A percentile compares a stretch with the other conserved stretches of the same genome.
These are phyloP conservation scores for Silene uniflora DNA, from an alignment of 148 eudicot species.

Conservation along the genomic window DNA sequence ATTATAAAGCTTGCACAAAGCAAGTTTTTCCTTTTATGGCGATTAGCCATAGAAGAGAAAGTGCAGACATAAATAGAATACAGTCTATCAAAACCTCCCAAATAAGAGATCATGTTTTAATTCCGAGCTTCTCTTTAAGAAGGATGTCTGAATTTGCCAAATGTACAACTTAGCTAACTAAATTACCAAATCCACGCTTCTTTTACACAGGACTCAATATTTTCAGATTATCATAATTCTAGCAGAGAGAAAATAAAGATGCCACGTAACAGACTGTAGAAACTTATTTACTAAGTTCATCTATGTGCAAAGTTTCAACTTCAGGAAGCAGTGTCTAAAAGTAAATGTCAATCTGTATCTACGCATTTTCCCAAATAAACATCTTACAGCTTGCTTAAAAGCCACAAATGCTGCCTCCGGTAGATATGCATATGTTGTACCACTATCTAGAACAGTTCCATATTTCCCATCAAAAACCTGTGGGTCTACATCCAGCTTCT, in stretches of 20 bases:
- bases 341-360: constrained; percentile 12
- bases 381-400: constrained; percentile 81
- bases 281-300: not conserved
- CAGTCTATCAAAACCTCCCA: constrained; percentile 2
- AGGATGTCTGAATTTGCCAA: not conserved
- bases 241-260: constrained; percentile 4
- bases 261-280: not conserved
- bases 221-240: not conserved
- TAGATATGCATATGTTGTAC: constrained; percentile 88
- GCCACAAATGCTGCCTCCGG: constrained; percentile 79
- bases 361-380: constrained; percentile 1
- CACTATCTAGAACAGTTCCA: constrained; percentile 90
- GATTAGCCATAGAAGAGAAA: not conserved
- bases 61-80: not conserved
- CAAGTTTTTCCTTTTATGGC: not conserved
- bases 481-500: constrained; percentile 47
- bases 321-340: not conserved
- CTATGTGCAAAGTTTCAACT: not conserved
- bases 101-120: not conserved
- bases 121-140: not conserved
- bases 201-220: not conserved
- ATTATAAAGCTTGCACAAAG: too few relatives aligned
- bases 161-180: not conserved
- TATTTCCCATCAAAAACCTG: constrained; percentile 79
- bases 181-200: not conserved